phyloP scores from a whole-genome alignment of 23 red algal genomes.

The Chondrus crispus region DNA sequence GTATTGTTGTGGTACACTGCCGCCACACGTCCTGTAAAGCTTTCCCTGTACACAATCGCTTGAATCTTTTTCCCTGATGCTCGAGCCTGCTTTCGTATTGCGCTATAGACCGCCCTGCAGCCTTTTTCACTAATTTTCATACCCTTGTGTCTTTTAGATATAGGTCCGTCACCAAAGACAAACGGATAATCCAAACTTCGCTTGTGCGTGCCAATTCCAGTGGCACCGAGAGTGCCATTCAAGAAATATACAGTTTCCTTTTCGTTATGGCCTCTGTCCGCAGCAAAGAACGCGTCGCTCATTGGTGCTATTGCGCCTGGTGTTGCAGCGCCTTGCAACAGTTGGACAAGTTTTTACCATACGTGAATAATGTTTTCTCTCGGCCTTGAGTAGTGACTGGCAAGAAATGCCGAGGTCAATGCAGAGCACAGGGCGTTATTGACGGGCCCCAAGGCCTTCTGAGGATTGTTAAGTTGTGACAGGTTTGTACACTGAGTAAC shows the following conservation, averaged over 20 bases:
- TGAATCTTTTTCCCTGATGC: not conserved
- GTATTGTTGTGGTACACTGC: conserved; percentile 10
- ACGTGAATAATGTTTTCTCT: not conserved
- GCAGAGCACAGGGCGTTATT: conserved; percentile 25
- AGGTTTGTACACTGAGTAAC: conserved; percentile 4
- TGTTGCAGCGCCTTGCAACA: not conserved
- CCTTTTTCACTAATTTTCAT: not conserved
- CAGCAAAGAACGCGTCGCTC: not conserved
- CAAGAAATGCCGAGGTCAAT: not conserved
- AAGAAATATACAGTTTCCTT: not conserved
- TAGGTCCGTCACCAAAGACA: conserved; percentile 9
- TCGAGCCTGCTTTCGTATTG: not conserved
- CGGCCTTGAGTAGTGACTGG: not conserved
- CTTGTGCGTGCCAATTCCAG: conserved; percentile 16
- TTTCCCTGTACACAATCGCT: not conserved
- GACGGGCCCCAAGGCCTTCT: conserved; percentile 5
- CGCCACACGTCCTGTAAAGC: not conserved
- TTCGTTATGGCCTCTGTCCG: not conserved
- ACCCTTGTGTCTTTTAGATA: not conserved
- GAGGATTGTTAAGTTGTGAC: not conserved
- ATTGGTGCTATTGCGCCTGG: not conserved
- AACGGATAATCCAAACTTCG: not conserved
- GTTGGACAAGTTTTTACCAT: not conserved
- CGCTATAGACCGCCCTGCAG: not conserved
- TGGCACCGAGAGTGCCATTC: not conserved